A percentile compares a stretch with the other conserved stretches of the same genome.
Conservation (phyloP, 768 basidiomycete species). For the Phanerochaete carnosa region DNA sequence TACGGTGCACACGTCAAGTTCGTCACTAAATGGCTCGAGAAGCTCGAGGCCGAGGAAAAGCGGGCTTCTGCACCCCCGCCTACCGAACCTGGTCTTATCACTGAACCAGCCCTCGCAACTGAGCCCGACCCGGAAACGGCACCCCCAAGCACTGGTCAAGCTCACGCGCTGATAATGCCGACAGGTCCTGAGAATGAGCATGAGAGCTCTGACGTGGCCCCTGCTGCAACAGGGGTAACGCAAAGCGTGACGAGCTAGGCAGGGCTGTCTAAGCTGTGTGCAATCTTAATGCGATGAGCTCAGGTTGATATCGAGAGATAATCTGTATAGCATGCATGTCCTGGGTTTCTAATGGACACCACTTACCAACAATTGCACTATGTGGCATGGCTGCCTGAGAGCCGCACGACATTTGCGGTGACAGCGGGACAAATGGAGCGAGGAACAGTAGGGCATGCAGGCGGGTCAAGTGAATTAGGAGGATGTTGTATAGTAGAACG, state of each 20-base stretch:
- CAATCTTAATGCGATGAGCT: constrained; percentile 7
- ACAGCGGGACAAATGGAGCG: background rate
- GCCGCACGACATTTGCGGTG: background rate
- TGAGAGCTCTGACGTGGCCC: background rate
- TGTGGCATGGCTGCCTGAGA: background rate
- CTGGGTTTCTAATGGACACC: background rate
- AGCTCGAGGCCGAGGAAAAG: constrained; percentile 41
- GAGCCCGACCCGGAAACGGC: background rate
- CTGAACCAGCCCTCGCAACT: constrained; percentile 11
- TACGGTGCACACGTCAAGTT: constrained; percentile 68
- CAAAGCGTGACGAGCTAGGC: constrained; percentile 6
- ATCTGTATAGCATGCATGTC: background rate
- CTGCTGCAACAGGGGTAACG: background rate
- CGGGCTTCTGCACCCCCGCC: constrained; percentile 16
- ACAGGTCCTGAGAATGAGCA: constrained; percentile 2
- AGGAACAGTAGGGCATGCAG: background rate
- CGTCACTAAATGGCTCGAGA: constrained; percentile 63
- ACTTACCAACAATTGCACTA: background rate
- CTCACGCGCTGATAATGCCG: constrained; percentile 6
- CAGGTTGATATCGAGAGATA: background rate
- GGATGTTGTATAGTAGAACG: background rate
- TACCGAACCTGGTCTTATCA: constrained; percentile 10
- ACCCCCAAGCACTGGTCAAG: background rate
- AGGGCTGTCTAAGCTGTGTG: constrained; percentile 8
- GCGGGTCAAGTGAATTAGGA: background rate